A percentile compares a stretch with the other conserved stretches of the same genome.
Evolutionary conservation across 2,329 filamentous ascomycete genomes (phyloP).

Genomic region (Epichloe hybrida): DNA sequence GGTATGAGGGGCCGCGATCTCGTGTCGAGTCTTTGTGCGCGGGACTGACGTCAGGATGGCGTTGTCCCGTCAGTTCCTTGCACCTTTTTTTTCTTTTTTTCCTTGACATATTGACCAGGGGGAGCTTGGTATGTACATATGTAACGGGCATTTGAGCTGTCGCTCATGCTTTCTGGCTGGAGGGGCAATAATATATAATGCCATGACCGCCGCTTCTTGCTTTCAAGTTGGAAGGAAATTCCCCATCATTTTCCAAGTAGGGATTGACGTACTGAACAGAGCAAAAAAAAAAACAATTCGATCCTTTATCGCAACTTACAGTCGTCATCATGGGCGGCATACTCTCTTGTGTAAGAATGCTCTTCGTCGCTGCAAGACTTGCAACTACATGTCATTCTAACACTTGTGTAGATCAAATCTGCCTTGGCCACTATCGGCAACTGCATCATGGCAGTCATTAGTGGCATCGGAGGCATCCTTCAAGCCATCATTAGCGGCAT

Average conservation of each 20-base stretch:
- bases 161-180: too few species aligned
- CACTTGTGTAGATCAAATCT: constrained; percentile 35
- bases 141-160: too few species aligned
- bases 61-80: not conserved
- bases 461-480: constrained; percentile 50
- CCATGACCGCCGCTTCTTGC: too few species aligned
- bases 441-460: constrained; percentile 54
- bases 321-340: constrained; percentile 58
- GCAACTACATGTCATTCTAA: not conserved
- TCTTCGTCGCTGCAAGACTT: not conserved
- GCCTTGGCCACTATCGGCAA: constrained; percentile 51
- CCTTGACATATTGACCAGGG: not conserved
- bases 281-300: too few species aligned
- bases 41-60: not conserved
- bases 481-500: constrained; percentile 55
- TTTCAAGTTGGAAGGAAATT: too few species aligned
- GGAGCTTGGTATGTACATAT: not conserved
- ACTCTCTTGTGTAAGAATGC: constrained; percentile 59
- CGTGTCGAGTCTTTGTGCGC: too few species aligned
- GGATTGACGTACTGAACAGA: not conserved
- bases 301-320: not conserved
- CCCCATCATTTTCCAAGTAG: too few species aligned
- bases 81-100: too few species aligned
- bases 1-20: not conserved
- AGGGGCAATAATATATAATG: too few species aligned